Evolutionary conservation across 148 eudicot species (phyloP).

Genomic region (Heliamphora exappendiculata): DNA sequence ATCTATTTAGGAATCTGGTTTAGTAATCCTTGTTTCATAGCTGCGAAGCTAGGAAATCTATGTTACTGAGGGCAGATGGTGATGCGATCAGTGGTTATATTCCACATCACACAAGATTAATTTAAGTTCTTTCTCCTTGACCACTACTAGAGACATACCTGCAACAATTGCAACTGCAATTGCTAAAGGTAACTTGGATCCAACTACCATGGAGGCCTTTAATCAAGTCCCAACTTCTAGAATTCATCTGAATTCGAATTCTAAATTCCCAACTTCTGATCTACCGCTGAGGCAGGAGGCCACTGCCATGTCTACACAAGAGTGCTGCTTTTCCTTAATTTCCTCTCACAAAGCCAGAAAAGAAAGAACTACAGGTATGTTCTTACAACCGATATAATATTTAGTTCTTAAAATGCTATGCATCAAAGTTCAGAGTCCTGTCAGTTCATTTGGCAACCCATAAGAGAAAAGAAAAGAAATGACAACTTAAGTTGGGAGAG

Average conservation of each 20-base stretch:
- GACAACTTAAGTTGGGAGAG: too few relatives aligned
- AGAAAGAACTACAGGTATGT: conserved; percentile 17
- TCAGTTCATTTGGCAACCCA: too few relatives aligned
- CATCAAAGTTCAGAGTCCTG: not conserved
- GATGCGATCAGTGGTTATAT: not conserved
- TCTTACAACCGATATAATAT: not conserved
- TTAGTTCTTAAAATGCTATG: not conserved
- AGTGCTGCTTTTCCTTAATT: conserved; percentile 34
- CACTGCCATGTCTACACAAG: conserved; percentile 15
- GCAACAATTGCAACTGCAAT: conserved; percentile 59
- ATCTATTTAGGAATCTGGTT: not conserved
- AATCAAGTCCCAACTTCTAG: conserved; percentile 25
- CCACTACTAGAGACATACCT: conserved; percentile 36
- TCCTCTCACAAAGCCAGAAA: conserved; percentile 27
- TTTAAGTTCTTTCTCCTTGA: conserved; percentile 24
- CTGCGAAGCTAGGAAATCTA: not conserved
- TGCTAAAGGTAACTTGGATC: conserved; percentile 64
- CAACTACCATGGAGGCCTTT: conserved; percentile 64
- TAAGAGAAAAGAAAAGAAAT: too few relatives aligned
- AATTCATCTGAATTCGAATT: conserved; percentile 6
- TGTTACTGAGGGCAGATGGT: not conserved
- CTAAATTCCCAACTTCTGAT: conserved; percentile 1
- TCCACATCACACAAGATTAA: not conserved
- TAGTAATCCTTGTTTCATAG: not conserved
- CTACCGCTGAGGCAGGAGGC: conserved; percentile 12